These are phyloP conservation scores for Hanseniaspora guilliermondii DNA, from an alignment of 805 yeast genomes.

Conservation along the genomic window DNA sequence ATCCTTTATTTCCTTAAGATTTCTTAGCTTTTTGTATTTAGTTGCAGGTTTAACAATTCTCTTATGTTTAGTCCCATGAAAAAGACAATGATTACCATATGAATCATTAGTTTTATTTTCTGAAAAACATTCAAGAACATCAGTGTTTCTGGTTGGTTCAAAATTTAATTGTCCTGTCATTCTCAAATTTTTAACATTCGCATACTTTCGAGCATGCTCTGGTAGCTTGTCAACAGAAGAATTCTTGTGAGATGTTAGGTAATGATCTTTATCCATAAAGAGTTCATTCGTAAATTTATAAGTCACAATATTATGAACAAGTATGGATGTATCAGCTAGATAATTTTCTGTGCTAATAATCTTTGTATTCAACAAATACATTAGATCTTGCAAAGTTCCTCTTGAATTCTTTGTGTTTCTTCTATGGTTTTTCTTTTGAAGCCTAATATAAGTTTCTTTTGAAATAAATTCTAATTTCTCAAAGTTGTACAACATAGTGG, in stretches of 20 bases:
- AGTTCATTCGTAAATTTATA: background rate
- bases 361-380: background rate
- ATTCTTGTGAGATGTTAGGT: background rate
- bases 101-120: no score
- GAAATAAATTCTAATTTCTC: background rate
- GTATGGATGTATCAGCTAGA: background rate
- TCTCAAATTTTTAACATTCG: background rate
- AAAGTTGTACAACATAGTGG: background rate
- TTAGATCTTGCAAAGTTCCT: background rate
- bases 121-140: no score
- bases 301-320: background rate
- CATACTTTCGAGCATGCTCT: background rate
- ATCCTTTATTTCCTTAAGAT: background rate
- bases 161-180: no score
- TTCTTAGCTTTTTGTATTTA: no score
- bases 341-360: background rate
- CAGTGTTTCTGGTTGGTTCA: no score
- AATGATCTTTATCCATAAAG: background rate
- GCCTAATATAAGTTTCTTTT: background rate
- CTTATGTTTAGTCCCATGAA: no score
- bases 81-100: no score
- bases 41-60: no score
- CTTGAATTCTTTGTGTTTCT: background rate
- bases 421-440: no score
- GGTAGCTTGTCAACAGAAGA: background rate